These are phyloP conservation scores for Pulicaria dysenterica DNA, from an alignment of 129 eudicot genomes.

Conservation along the genomic window DNA sequence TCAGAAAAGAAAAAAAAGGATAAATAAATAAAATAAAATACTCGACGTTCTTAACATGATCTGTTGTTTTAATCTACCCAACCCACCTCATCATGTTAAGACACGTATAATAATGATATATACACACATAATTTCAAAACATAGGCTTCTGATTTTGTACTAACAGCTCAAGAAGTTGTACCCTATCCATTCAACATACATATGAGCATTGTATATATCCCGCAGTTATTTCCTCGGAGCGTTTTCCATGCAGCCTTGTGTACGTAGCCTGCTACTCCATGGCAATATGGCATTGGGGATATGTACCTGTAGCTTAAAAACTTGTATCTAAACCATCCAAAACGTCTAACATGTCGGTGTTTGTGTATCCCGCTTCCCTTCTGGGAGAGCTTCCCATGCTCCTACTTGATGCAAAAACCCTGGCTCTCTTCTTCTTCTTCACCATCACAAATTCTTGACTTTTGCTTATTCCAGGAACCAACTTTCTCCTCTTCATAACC, in stretches of 20 bases:
- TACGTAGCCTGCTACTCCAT: background rate
- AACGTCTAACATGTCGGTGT: slow-evolving; percentile 54
- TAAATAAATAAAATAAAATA: background rate
- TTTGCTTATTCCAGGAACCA: slow-evolving; percentile 76
- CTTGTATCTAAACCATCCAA: slow-evolving; percentile 66
- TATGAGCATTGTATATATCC: slow-evolving; percentile 3
- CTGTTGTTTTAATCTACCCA: background rate
- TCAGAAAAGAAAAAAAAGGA: no score
- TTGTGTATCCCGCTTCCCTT: slow-evolving; percentile 36
- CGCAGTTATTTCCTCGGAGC: background rate
- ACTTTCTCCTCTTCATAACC: slow-evolving; percentile 56
- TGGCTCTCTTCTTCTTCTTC: slow-evolving; percentile 34
- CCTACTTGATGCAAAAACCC: slow-evolving; percentile 63
- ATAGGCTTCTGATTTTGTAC: background rate
- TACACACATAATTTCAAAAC: no score
- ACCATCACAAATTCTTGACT: slow-evolving; percentile 71
- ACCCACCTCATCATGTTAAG: slow-evolving; percentile 26
- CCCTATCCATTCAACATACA: slow-evolving; percentile 48
- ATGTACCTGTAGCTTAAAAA: slow-evolving; percentile 37
- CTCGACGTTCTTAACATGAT: slow-evolving; percentile 9
- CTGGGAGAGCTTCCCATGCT: slow-evolving; percentile 81
- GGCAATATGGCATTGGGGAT: background rate
- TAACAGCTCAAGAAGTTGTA: slow-evolving; percentile 38
- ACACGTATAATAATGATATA: background rate
- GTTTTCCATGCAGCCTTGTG: no score